Conservation (phyloP, 352 stramenopile species). For the Nothophytophthora sp. region DNA sequence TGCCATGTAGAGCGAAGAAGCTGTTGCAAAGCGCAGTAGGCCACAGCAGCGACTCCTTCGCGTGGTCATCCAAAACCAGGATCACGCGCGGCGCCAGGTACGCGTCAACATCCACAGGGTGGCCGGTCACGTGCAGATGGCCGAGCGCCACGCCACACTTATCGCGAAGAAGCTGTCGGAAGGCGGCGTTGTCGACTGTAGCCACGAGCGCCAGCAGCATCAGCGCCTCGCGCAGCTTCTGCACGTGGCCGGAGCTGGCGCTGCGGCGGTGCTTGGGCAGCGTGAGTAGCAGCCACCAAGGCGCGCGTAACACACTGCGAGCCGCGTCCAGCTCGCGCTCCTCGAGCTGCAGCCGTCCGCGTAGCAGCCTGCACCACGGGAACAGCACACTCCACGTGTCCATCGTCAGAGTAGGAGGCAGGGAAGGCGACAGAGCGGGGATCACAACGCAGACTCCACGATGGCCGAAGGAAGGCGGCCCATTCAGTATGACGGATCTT, state of each 20-base stretch:
- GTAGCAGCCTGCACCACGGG: slow-evolving; percentile 33
- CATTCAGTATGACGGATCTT: too few species aligned
- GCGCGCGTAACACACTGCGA: slow-evolving; percentile 1
- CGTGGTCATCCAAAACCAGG: slow-evolving; percentile 37
- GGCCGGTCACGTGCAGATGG: not conserved
- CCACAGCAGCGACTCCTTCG: slow-evolving; percentile 27
- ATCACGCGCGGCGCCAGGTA: slow-evolving; percentile 18
- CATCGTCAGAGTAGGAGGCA: slow-evolving; percentile 15
- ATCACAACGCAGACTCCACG: too few species aligned
- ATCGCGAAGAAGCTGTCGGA: slow-evolving; percentile 25
- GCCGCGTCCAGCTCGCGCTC: slow-evolving; percentile 1
- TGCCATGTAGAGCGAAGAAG: slow-evolving; percentile 11
- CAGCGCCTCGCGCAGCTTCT: slow-evolving; percentile 29
- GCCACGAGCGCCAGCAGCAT: slow-evolving; percentile 29
- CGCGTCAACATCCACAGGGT: slow-evolving; percentile 2
- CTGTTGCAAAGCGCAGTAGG: slow-evolving; percentile 21
- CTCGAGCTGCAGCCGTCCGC: slow-evolving; percentile 26
- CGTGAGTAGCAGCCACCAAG: slow-evolving; percentile 24
- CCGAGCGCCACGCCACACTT: slow-evolving; percentile 24
- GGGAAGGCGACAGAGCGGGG: too few species aligned
- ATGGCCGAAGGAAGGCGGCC: too few species aligned
- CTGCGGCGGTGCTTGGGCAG: slow-evolving; percentile 33
- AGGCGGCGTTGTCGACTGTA: slow-evolving; percentile 12
- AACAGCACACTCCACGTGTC: slow-evolving; percentile 23
- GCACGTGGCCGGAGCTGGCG: slow-evolving; percentile 17